Evolutionary conservation across 1,139 yeast genomes (phyloP), one percentile per base, ranked within the genome.

Genomic region (Geotrichum fermentans): DNA sequence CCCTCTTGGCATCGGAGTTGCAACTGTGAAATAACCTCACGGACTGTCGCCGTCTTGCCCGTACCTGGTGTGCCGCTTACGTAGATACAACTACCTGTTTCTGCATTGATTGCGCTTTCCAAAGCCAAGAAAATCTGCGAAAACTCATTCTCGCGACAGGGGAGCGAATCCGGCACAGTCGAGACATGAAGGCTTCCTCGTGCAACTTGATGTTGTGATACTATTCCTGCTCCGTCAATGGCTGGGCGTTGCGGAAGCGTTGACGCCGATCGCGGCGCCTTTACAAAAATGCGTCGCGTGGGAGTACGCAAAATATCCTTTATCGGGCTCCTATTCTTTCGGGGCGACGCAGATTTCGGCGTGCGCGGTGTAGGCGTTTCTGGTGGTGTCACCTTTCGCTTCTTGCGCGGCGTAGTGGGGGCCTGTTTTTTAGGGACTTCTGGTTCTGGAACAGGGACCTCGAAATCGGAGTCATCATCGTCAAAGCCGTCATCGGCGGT

Each of bases 21-120:
- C 49, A 92, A 68, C 58, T 84, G 89, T 24, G 77, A 74, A 40
- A 94, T 76, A 0, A 86, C 97, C 59, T 89, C 96, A 51, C 95
- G 71, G 2, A 92, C 82, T 0, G 97, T 92, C 5, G 95, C 95
- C 0, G 99, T 92, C 64, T 92, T 92, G 13, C 99, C 99, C 3
- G 95, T 90, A 10, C 99, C 99, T 0, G 99, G 98, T 0, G 97
- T 89, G 1, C 99, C 99, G 66, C 96, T 87, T 5, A 92, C 81
- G 61, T 90, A 92, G 5, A 92, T 69, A 59, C 96, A 87, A 17
- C 92, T 78, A 0, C 98, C 97, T 1, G 83, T 77, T 40, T 78
- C 78, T 16, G 83, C 77, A 48, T 75, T 75, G 30, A 92, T 79
- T 1, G 96, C 88, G 45, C 80, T 74, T 59, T 88, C 92, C n/a